Evolutionary conservation across 306 rosid species (phyloP).

Genomic region (Rosa lucieae): DNA sequence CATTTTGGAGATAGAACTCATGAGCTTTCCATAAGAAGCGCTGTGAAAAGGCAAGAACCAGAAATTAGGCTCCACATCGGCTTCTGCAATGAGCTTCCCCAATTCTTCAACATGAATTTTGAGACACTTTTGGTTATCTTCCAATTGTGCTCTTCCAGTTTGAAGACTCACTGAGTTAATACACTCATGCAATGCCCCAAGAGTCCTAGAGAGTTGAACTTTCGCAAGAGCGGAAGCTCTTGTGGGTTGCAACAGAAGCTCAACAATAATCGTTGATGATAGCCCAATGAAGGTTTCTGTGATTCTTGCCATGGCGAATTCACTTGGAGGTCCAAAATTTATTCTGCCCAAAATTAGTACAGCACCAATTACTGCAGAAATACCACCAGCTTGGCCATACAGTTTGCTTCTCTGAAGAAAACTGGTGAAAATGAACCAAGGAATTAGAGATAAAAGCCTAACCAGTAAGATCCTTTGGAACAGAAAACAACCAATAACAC

Average conservation of each 20-base stretch:
- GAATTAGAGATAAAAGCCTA: constrained; percentile 58
- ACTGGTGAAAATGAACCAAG: constrained; percentile 69
- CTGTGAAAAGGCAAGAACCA: constrained; percentile 62
- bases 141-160: constrained; percentile 9
- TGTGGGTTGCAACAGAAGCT: constrained; percentile 51
- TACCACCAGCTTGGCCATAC: constrained; percentile 72
- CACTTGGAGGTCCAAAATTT: constrained; percentile 58
- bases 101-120: constrained; percentile 38
- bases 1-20: constrained; percentile 45
- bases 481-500: constrained; percentile 58
- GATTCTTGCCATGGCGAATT: constrained; percentile 60
- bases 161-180: constrained; percentile 36
- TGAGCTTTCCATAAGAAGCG: constrained; percentile 41
- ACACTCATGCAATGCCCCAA: constrained; percentile 39
- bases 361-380: constrained; percentile 69
- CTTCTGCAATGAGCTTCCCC: constrained; percentile 44
- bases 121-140: constrained; percentile 32
- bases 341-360: constrained; percentile 53
- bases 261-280: constrained; percentile 44
- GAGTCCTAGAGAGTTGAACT: constrained; percentile 39
- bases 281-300: constrained; percentile 67
- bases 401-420: constrained; percentile 58
- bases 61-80: constrained; percentile 65
- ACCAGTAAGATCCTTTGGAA: constrained; percentile 35
- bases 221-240: constrained; percentile 57